Conservation (phyloP, 805 yeast genomes). For the Kazachstania kunashirensis region DNA sequence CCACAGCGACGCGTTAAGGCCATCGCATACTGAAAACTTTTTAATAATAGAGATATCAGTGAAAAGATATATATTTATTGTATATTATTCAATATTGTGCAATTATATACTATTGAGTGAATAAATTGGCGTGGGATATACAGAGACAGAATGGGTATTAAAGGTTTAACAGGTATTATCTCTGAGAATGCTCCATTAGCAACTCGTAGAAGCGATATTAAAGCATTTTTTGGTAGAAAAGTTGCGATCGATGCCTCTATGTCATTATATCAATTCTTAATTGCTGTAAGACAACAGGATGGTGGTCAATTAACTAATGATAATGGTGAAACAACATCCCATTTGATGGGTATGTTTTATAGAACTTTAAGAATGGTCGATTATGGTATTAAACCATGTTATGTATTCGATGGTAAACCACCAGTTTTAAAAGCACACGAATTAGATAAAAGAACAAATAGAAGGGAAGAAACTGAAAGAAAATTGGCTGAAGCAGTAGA, state of each 20-base stretch:
- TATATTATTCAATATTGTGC: neutral
- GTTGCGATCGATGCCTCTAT: constrained; percentile 96
- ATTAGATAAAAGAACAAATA: constrained; percentile 69
- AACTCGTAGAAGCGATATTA: constrained; percentile 67
- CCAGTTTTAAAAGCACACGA: constrained; percentile 92
- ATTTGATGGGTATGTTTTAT: constrained; percentile 92
- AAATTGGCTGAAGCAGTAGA: constrained; percentile 68
- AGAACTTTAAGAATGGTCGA: constrained; percentile 84
- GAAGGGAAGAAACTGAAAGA: constrained; percentile 75
- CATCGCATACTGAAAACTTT: neutral
- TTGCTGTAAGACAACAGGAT: constrained; percentile 93
- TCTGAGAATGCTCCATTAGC: constrained; percentile 86
- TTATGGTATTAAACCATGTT: constrained; percentile 91
- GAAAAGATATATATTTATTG: too few species aligned
- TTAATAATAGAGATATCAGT: neutral
- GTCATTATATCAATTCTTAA: constrained; percentile 91
- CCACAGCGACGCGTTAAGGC: too few species aligned
- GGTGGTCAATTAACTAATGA: constrained; percentile 89
- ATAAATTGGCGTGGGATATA: too few species aligned
- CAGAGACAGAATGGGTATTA: constrained; percentile 42
- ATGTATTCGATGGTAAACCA: constrained; percentile 96
- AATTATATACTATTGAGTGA: neutral
- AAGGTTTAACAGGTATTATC: constrained; percentile 78
- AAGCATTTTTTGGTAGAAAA: constrained; percentile 81
- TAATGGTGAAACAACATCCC: constrained; percentile 87